A percentile compares a stretch with the other conserved stretches of the same genome.
Conservation (phyloP, 192 early-diverging fungal species). For the Backusella tarrabulga region DNA sequence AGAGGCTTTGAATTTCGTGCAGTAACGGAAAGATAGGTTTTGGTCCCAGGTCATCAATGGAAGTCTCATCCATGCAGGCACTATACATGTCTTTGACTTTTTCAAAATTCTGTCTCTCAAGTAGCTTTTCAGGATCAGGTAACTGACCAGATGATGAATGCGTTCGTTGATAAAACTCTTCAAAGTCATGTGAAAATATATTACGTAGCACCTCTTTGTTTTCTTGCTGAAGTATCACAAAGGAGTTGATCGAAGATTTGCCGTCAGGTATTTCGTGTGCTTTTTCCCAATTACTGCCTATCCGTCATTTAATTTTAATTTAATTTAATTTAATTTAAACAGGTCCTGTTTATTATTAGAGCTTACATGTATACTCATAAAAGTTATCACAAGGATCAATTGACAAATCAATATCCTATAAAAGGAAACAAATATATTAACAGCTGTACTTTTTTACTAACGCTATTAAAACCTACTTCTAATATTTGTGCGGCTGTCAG, state of each 20-base stretch:
- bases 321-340: not conserved
- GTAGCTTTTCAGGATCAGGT: conserved; percentile 42
- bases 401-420: conserved; percentile 48
- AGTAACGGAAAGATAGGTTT: conserved; percentile 47
- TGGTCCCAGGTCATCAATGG: conserved; percentile 40
- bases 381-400: conserved; percentile 71
- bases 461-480: conserved; percentile 1
- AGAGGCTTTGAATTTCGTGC: conserved; percentile 32
- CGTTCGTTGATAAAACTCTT: conserved; percentile 27
- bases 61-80: conserved; percentile 55
- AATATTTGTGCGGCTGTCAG: conserved; percentile 60
- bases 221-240: conserved; percentile 1
- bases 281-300: conserved; percentile 57
- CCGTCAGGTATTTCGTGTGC: conserved; percentile 62
- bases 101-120: conserved; percentile 56
- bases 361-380: conserved; percentile 62
- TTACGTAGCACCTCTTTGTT: conserved; percentile 41
- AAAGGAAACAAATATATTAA: not conserved
- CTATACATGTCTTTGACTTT: conserved; percentile 59
- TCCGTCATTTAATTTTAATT: not conserved
- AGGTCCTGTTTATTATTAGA: not conserved
- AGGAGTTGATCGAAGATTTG: conserved; percentile 40
- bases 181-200: conserved; percentile 49
- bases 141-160: conserved; percentile 31
- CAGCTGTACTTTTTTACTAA: not conserved